These are phyloP conservation scores for Tieghemiomyces parasiticus DNA, from an alignment of 192 early-diverging fungal genomes.

Conservation along the genomic window DNA sequence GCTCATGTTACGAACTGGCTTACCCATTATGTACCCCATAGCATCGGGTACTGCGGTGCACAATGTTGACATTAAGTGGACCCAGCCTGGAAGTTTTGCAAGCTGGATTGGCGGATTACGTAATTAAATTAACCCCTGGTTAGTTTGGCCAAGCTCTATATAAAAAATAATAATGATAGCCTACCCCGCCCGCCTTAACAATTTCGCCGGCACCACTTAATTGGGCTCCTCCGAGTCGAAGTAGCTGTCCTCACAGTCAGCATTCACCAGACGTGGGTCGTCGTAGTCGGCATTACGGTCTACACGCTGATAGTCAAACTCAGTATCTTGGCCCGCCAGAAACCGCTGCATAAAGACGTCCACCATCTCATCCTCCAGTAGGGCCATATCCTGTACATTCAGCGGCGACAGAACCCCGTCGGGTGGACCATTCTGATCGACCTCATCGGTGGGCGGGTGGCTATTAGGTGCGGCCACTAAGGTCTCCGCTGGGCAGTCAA, in stretches of 20 bases:
- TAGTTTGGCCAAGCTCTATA: too few species aligned
- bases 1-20: too few species aligned
- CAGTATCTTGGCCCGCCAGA: conserved; percentile 6
- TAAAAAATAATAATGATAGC: neutral
- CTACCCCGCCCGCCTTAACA: too few species aligned
- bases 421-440: neutral
- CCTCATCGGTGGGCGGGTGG: neutral
- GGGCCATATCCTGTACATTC: neutral
- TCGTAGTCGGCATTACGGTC: conserved; percentile 8
- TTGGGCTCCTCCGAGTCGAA: conserved; percentile 11
- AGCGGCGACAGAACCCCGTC: neutral
- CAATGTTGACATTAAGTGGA: neutral
- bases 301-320: conserved; percentile 8
- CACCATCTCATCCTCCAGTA: neutral
- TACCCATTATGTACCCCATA: too few species aligned
- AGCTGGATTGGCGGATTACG: neutral
- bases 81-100: neutral
- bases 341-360: neutral
- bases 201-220: too few species aligned
- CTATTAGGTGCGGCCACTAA: neutral
- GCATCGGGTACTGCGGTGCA: neutral
- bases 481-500: neutral
- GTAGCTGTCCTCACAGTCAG: conserved; percentile 4
- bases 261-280: neutral
- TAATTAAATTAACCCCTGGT: too few species aligned